Base-by-base conservation (phyloP, 345 rosid genomes). In the Alliaria petiolata region DNA sequence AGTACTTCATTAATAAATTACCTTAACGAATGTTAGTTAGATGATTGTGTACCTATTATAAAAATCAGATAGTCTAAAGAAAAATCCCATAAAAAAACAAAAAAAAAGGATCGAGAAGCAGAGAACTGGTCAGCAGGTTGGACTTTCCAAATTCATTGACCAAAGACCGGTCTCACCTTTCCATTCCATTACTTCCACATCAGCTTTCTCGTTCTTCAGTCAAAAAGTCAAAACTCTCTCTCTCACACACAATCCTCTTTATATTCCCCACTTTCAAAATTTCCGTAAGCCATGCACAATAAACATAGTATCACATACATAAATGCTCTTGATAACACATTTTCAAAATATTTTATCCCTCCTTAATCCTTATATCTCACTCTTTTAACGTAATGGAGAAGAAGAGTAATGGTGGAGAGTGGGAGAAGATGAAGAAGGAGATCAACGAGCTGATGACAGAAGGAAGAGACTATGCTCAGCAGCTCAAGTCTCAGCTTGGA, bases 401-500 rank as follows among this genome's bases (percentile, higher is more conserved):
- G 82, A 85, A 80, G 55, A 81, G 28, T 82, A n/a, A 22, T 79
- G 20, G 10, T 70, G 85, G 77, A 62, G 92, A 82, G 2, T 73
- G 85, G 87, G 91, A 82, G 81, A 82, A 76, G 59, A 70, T 63
- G 79, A 82, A 62, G 81, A 81, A 38, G 25, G 69, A 88, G 26
- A 74, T 83, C 62, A 67, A 76, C 33, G 97, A 86, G 82, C 74
- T 93, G 14, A 76, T 76, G 79, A 65, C 3, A 0, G 79, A 77
- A 64, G 98, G 98, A 67, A 83, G 78, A 78, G 93, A 87, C 65
- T 72, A 77, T 12, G 85, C 90, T 3, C 77, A 67, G 16, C 40
- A 62, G 67, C 67, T 62, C 40, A 44, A 62, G 16, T 62, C 53
- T 76, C 85, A 84, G 67, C 79, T 88, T 20, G 74, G 69, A 53